Conservation (phyloP, 2,329 filamentous ascomycete genomes). For the Rutstroemia sp. region DNA sequence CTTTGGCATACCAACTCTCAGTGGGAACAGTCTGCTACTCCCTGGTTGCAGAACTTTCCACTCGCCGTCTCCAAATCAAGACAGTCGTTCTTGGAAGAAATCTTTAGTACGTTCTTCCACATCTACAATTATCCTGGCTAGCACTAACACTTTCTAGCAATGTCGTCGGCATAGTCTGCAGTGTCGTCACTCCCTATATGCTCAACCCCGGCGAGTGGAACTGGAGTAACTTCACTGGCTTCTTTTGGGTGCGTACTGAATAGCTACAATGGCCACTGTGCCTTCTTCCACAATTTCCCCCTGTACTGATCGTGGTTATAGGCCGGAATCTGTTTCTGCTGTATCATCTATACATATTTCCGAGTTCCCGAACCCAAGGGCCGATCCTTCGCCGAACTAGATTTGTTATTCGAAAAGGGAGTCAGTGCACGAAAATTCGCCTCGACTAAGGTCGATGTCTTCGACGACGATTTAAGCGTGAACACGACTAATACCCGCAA, state of each 20-base stretch:
- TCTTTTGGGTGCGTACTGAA: conserved; percentile 40
- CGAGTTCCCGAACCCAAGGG: conserved; percentile 73
- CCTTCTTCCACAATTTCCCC: not conserved
- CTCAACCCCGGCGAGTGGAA: conserved; percentile 81
- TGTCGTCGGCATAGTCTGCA: conserved; percentile 75
- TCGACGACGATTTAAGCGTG: conserved; percentile 20
- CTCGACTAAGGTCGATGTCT: conserved; percentile 26
- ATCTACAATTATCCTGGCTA: not conserved
- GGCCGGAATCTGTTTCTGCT: conserved; percentile 53
- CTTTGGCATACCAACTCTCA: conserved; percentile 75
- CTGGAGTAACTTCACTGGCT: conserved; percentile 81
- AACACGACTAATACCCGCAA: conserved; percentile 15
- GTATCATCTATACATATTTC: conserved; percentile 67
- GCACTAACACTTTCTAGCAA: conserved; percentile 27
- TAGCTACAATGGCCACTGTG: too few relatives aligned
- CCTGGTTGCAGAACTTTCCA: conserved; percentile 77
- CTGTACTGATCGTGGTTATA: not conserved
- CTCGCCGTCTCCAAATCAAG: conserved; percentile 79
- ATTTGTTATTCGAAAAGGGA: conserved; percentile 71
- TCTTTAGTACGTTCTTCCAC: conserved; percentile 31
- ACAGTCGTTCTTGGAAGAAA: conserved; percentile 82
- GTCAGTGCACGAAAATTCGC: conserved; percentile 38
- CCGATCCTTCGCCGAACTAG: conserved; percentile 78
- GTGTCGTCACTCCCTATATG: conserved; percentile 86
- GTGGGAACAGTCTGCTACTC: conserved; percentile 89